A percentile compares a stretch with the other conserved stretches of the same genome.
These are phyloP conservation scores for Coemansia sp. DNA, from an alignment of 192 early-diverging fungal species.

Conservation along the genomic window DNA sequence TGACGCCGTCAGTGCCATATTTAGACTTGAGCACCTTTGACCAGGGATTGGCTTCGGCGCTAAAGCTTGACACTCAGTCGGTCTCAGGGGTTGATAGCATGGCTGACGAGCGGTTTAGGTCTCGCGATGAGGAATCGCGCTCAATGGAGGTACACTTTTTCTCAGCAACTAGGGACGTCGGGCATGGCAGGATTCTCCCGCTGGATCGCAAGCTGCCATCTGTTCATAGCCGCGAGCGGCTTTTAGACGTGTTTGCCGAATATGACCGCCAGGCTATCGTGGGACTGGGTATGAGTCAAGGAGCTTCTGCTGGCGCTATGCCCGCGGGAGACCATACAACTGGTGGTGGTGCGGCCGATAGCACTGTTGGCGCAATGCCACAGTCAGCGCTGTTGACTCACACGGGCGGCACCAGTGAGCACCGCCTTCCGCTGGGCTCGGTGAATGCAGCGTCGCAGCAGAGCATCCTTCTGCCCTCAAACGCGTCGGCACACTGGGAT, in stretches of 20 bases:
- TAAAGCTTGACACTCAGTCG: slow-evolving; percentile 11
- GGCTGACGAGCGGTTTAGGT: neutral
- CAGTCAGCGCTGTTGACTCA: neutral
- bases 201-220: slow-evolving; percentile 8
- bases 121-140: slow-evolving; percentile 13
- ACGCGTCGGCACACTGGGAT: slow-evolving; percentile 31
- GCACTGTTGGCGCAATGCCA: neutral
- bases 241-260: slow-evolving; percentile 33
- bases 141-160: slow-evolving; percentile 8
- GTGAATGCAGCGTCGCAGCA: slow-evolving; percentile 5
- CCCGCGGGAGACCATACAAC: neutral
- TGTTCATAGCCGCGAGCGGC: slow-evolving; percentile 15
- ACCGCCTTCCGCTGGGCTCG: slow-evolving; percentile 3
- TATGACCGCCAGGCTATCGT: slow-evolving; percentile 42
- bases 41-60: slow-evolving; percentile 7
- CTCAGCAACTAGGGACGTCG: slow-evolving; percentile 13
- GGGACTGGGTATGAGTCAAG: neutral
- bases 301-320: neutral
- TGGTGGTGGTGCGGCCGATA: neutral
- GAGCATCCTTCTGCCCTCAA: slow-evolving; percentile 9
- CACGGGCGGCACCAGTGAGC: slow-evolving; percentile 3
- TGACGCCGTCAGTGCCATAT: slow-evolving; percentile 22
- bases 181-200: slow-evolving; percentile 15
- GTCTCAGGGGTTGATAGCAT: slow-evolving; percentile 10
- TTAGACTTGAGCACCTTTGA: slow-evolving; percentile 25